Evolutionary conservation across 768 basidiomycete species (phyloP), one percentile per base, ranked within the genome.

Genomic region (Boletales sp.): DNA sequence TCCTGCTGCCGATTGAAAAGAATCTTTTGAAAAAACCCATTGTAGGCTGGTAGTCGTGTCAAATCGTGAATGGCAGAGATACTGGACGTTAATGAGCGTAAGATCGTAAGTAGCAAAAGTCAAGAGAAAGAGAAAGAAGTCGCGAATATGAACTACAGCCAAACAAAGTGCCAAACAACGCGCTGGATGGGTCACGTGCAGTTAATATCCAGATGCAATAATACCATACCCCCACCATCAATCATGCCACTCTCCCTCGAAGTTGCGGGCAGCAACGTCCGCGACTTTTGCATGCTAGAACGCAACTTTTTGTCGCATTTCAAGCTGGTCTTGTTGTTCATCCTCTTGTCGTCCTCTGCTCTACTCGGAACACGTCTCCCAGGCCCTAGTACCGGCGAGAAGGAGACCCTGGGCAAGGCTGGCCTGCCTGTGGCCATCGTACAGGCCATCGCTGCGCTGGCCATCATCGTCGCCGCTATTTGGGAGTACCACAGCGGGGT

Each of bases 231-330:
- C 19, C 11, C 12, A 27, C 2, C 43, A 38, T 45, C 5, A 29
- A 21, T 15, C 37, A 55, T 58, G 65, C 27, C 58, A 52, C 53
- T 60, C 36, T 72, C 51, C 55, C 43, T 79, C 11, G 68, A 74
- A 45, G 79, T 81, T 55, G 65, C 65, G 21, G 82, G 81, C 39
- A 84, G 86, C 55, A 72, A 72, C 7, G 84, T 84, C n/a, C 74
- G 86, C 59, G 87, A 90, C 62, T 87, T 80, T 53, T 84, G 80
- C 66, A 87, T 89, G 86, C 75, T 90, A 13, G 87, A 89, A 65
- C 76, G 87, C 45, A 89, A 90, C 57, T 70, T 87, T 43, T 72
- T 90, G 30, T 77, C 86, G 0, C 83, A 90, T 60, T 52, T 86
- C 47, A 86, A 81, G 58, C 74, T 89, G 24, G 83, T 80, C 6